These are phyloP conservation scores for Pseudopithomyces maydicus DNA, from an alignment of 2,329 filamentous ascomycete species.

Conservation along the genomic window DNA sequence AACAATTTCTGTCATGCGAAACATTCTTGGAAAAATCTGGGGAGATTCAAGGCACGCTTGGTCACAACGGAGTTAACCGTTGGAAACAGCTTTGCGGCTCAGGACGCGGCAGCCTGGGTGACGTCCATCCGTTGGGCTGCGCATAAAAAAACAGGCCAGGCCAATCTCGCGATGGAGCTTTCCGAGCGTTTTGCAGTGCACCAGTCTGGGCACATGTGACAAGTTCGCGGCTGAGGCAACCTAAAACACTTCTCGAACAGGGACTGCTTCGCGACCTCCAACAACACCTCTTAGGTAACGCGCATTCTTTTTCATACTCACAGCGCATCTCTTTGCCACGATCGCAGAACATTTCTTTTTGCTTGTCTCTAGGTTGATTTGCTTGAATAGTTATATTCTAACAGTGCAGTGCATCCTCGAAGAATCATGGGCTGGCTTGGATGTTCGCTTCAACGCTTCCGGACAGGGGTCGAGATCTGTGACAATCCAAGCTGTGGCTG, in stretches of 20 bases:
- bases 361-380: neutral
- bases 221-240: constrained; percentile 26
- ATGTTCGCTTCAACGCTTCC: constrained; percentile 11
- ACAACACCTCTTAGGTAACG: constrained; percentile 11
- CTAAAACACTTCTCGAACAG: constrained; percentile 45
- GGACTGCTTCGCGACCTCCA: constrained; percentile 36
- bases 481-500: constrained; percentile 35
- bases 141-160: constrained; percentile 15
- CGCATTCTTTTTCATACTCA: neutral
- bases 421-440: neutral
- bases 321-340: neutral
- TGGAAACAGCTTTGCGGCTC: constrained; percentile 7
- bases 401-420: neutral
- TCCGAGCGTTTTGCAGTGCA: constrained; percentile 17
- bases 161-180: constrained; percentile 30
- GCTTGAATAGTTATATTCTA: neutral
- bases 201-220: constrained; percentile 22
- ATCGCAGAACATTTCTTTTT: neutral
- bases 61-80: constrained; percentile 1
- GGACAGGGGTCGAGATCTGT: constrained; percentile 24
- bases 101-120: neutral
- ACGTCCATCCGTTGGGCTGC: neutral
- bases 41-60: constrained; percentile 10
- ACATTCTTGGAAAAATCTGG: neutral
- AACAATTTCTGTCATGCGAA: neutral